Evolutionary conservation across 805 yeast genomes (phyloP).

Genomic region (Suhomyces sp.): DNA sequence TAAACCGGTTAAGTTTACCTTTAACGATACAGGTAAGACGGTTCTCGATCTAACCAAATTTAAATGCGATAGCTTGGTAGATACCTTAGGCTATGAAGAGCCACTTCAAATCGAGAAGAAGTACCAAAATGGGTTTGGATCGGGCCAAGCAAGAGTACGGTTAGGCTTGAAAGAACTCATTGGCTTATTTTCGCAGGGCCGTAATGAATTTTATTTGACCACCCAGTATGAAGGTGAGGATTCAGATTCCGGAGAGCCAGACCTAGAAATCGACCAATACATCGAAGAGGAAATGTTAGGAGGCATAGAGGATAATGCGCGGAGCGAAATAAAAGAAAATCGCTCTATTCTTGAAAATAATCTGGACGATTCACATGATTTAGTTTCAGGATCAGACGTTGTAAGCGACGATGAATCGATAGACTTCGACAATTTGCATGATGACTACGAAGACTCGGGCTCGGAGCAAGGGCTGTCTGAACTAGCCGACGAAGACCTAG

Average conservation of each 20-base stretch:
- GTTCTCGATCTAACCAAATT: slow-evolving; percentile 5
- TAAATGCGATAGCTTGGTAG: slow-evolving; percentile 23
- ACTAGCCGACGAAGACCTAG: slow-evolving; percentile 19
- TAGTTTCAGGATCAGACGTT: neutral
- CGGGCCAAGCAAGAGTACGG: slow-evolving; percentile 52
- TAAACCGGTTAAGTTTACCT: slow-evolving; percentile 48
- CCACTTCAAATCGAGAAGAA: slow-evolving; percentile 58
- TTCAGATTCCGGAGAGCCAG: neutral
- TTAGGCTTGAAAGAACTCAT: slow-evolving; percentile 52
- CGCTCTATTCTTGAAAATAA: neutral
- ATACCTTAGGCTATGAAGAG: slow-evolving; percentile 34
- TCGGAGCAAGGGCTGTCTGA: slow-evolving; percentile 11
- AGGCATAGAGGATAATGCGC: neutral
- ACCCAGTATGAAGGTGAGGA: slow-evolving; percentile 51
- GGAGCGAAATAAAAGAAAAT: neutral
- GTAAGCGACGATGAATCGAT: slow-evolving; percentile 22
- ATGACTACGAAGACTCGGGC: slow-evolving; percentile 45
- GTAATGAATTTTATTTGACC: slow-evolving; percentile 55
- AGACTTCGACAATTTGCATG: slow-evolving; percentile 44
- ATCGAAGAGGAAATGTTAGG: slow-evolving; percentile 4
- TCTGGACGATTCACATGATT: neutral
- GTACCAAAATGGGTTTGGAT: slow-evolving; percentile 62
- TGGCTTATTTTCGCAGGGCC: slow-evolving; percentile 38
- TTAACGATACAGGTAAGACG: neutral
- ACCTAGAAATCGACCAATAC: neutral